Percentiles rank a stretch among this genome's conserved stretches.
These are phyloP conservation scores for Russula vinacea DNA, from an alignment of 768 basidiomycete species.

Conservation along the genomic window DNA sequence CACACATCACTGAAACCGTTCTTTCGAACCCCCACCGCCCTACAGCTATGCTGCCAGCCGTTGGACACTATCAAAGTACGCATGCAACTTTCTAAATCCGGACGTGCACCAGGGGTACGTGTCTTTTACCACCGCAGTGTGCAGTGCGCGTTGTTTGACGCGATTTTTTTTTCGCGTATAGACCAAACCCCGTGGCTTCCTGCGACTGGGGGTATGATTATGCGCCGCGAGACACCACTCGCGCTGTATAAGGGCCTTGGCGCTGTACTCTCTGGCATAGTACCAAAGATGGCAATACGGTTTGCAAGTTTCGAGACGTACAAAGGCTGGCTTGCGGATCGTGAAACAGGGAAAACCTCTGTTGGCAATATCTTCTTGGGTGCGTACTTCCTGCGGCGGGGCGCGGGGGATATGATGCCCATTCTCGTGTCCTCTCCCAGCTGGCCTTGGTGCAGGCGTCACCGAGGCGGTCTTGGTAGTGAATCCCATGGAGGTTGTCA, in stretches of 20 bases:
- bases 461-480: conserved; percentile 94
- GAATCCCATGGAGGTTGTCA: conserved; percentile 99
- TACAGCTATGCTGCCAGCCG: conserved; percentile 78
- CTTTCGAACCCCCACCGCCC: background rate
- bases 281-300: conserved; percentile 99
- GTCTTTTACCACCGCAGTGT: background rate
- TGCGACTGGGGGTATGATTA: conserved; percentile 85
- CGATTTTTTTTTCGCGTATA: conserved; percentile 35
- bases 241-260: conserved; percentile 98
- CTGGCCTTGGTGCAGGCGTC: conserved; percentile 92
- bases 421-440: conserved; percentile 40
- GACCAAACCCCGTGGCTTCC: conserved; percentile 93
- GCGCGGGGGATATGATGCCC: background rate
- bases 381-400: conserved; percentile 39
- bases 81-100: conserved; percentile 94
- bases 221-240: conserved; percentile 86
- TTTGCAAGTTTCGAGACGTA: conserved; percentile 98
- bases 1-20: background rate
- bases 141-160: background rate
- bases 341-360: conserved; percentile 72
- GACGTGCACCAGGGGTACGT: conserved; percentile 79
- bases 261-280: conserved; percentile 93
- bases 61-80: conserved; percentile 99
- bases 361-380: conserved; percentile 84
- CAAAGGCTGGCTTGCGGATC: conserved; percentile 76